A percentile compares a stretch with the other conserved stretches of the same genome.
These are phyloP conservation scores for Piper longum DNA, from an alignment of 164 flowering plant genomes.

Conservation along the genomic window DNA sequence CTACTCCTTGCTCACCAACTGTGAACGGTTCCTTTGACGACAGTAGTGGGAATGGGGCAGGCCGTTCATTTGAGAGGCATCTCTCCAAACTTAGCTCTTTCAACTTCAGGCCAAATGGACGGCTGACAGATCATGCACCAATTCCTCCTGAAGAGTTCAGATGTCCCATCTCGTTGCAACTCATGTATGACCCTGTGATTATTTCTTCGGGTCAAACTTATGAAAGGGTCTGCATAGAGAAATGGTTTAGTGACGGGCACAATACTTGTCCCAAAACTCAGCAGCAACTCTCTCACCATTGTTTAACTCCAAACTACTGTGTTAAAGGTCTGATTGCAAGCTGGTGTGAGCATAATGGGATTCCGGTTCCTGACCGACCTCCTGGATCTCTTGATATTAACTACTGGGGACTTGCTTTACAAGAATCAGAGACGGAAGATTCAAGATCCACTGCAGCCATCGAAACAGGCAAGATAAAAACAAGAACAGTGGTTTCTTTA, in stretches of 20 bases:
- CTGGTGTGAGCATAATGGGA: slow-evolving; percentile 94
- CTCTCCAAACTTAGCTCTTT: slow-evolving; percentile 73
- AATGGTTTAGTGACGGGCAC: slow-evolving; percentile 97
- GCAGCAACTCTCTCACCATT: slow-evolving; percentile 68
- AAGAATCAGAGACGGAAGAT: slow-evolving; percentile 52
- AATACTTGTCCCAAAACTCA: slow-evolving; percentile 89
- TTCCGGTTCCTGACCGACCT: slow-evolving; percentile 60
- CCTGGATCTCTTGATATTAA: slow-evolving; percentile 92
- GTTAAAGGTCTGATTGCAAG: slow-evolving; percentile 87
- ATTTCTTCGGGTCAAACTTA: slow-evolving; percentile 95
- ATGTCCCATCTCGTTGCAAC: slow-evolving; percentile 95
- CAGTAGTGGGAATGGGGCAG: slow-evolving; percentile 22
- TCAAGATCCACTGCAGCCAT: slow-evolving; percentile 42
- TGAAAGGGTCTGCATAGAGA: slow-evolving; percentile 90
- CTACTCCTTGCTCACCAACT: slow-evolving; percentile 93
- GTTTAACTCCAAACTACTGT: slow-evolving; percentile 90
- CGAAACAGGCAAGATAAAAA: slow-evolving; percentile 48
- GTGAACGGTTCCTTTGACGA: slow-evolving; percentile 48
- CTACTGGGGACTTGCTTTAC: slow-evolving; percentile 77
- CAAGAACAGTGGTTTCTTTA: slow-evolving; percentile 61
- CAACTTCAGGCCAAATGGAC: slow-evolving; percentile 43
- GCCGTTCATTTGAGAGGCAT: slow-evolving; percentile 64
- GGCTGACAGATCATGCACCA: slow-evolving; percentile 51
- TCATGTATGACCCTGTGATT: slow-evolving; percentile 93
- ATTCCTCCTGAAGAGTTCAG: slow-evolving; percentile 89